phyloP scores from a whole-genome alignment of 75 land plant genomes.

The Pinus albicaulis region DNA sequence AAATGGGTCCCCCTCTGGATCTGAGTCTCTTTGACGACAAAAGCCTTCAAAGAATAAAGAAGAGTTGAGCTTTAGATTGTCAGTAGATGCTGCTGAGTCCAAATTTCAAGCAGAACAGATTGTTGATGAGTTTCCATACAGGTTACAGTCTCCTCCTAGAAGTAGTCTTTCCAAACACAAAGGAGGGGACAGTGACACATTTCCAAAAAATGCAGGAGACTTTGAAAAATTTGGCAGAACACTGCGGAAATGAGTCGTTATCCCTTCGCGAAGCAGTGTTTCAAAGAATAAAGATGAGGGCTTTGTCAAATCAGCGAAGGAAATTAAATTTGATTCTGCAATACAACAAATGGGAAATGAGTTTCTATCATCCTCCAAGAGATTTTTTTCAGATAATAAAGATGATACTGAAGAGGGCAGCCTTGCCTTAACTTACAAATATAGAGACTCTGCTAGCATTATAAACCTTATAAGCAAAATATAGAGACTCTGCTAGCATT shows the following conservation, averaged over 20 bases:
- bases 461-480: too few relatives aligned
- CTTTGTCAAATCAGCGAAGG: neutral
- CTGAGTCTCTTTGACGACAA: neutral
- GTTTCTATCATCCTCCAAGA: too few relatives aligned
- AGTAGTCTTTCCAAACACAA: too few relatives aligned
- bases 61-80: neutral
- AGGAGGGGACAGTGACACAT: neutral
- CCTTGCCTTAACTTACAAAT: too few relatives aligned
- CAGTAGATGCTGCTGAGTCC: too few relatives aligned
- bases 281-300: neutral
- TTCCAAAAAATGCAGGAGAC: neutral
- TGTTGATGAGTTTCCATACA: neutral
- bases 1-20: neutral
- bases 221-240: neutral
- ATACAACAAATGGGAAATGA: too few relatives aligned
- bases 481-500: too few relatives aligned
- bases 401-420: too few relatives aligned
- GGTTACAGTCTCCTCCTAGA: neutral
- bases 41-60: neutral
- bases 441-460: too few relatives aligned
- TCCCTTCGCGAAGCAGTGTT: neutral
- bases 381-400: too few relatives aligned
- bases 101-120: neutral
- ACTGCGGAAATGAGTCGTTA: neutral
- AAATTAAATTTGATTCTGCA: too few relatives aligned